Conservation (phyloP, 169 alveolate genomes). For the Cryptosporidium viatorum region DNA sequence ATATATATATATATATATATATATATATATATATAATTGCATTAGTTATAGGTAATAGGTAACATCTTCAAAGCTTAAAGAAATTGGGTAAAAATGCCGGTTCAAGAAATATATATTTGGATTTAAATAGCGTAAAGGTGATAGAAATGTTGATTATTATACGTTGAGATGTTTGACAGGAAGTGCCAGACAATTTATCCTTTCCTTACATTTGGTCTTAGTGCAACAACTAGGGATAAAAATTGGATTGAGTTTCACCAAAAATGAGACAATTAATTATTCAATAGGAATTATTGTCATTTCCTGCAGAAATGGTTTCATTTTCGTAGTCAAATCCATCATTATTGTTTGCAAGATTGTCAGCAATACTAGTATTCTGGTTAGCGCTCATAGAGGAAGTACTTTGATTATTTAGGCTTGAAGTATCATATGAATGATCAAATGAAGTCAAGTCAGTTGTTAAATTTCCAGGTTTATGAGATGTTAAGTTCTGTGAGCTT, state of each 20-base stretch:
- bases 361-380: neutral
- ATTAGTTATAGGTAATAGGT: neutral
- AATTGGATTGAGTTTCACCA: neutral
- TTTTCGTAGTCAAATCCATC: neutral
- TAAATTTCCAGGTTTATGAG: neutral
- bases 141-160: neutral
- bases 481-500: neutral
- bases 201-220: neutral
- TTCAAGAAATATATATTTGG: neutral
- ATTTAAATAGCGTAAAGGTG: slow-evolving; percentile 4
- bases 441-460: neutral
- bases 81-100: neutral
- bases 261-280: neutral
- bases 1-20: no score
- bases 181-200: neutral
- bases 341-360: neutral
- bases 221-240: neutral
- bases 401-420: neutral
- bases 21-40: neutral
- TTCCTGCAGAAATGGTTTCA: neutral
- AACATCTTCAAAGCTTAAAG: neutral
- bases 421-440: neutral
- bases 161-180: neutral
- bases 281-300: neutral
- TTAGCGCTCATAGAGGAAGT: neutral